Base-by-base conservation (phyloP, 306 rosid genomes). In the apple (Malus domestica) region DNA sequence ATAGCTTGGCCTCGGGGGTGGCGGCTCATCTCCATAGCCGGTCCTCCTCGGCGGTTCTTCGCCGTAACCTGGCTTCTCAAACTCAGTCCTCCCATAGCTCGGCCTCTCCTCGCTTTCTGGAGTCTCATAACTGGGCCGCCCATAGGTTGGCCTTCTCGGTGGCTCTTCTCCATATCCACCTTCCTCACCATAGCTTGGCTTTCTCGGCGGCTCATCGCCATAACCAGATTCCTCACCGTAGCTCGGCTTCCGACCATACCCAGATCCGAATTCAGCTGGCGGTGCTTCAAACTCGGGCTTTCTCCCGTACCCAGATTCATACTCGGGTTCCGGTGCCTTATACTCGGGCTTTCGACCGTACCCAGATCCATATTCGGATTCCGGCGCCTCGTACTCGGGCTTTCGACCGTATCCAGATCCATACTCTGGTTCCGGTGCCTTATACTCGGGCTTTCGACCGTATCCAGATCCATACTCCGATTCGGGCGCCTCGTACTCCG, bases 61-160 rank as follows among this genome's bases (percentile, higher is more conserved):
- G 16, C 65, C 84, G 3, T 67, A 68, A 18, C 54, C 38, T 0
- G 86, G 82, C 33, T 72, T 49, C 20, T 49, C 54, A 49, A 49
- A 4, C 54, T 49, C 20, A 15, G 54, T 4, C 7, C 7, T 72
- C 73, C 59, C 79, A 23, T 33, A 76, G 9, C 73, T 42, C 0
- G 81, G 81, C 25, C 62, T 57, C 29, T 57, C 62, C 62, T 57
- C 62, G 9, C 62, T 20, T 57, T 57, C 62, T n/a, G 62, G 23
- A 1, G 62, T 57, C 71, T 33, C 66, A 67, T 76, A 67, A 42
- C 80, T 46, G 54, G 73, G 74, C 57, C 62, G 65, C 61, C 80
- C 91, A 71, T 83, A 88, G 52, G 78, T 67, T 11, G 86, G 89
- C 76, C 74, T 83, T 72, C 77, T 78, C 16, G 78, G 78, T 2